Conservation (phyloP, 305 asterid genomes). For the Solanum hybrid region DNA sequence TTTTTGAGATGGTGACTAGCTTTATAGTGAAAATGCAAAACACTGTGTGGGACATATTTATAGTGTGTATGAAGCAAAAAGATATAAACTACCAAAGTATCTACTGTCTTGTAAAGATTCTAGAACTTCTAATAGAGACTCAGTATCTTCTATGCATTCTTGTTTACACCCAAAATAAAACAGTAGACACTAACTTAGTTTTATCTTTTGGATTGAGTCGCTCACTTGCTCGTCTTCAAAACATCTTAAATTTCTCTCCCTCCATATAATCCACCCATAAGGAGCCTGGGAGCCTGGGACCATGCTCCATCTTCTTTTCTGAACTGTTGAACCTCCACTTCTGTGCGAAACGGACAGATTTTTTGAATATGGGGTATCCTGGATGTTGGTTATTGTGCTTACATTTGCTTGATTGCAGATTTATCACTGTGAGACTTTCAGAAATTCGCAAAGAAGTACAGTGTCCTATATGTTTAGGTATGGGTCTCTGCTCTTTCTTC, state of each 20-base stretch:
- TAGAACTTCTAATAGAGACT: neutral
- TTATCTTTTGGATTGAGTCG: neutral
- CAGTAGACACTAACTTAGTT: neutral
- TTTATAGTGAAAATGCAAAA: neutral
- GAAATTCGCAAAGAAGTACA: conserved; percentile 85
- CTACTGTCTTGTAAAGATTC: neutral
- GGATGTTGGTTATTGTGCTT: neutral
- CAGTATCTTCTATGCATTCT: neutral
- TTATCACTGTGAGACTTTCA: conserved; percentile 44
- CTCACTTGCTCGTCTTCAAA: neutral
- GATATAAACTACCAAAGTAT: neutral
- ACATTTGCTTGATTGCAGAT: conserved; percentile 16
- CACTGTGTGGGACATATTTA: neutral
- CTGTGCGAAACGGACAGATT: neutral
- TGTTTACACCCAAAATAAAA: neutral
- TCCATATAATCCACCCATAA: neutral
- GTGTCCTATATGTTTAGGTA: conserved; percentile 68
- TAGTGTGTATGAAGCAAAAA: neutral
- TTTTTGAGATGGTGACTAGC: neutral
- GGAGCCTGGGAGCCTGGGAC: neutral
- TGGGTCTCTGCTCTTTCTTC: conserved; percentile 9
- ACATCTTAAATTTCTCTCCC: neutral
- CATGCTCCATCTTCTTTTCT: neutral
- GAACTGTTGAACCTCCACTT: neutral
- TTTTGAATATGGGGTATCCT: neutral